Percentiles rank a stretch among this genome's conserved stretches.
These are phyloP conservation scores for Basidioascus undulatus DNA, from an alignment of 768 basidiomycete species.

Conservation along the genomic window DNA sequence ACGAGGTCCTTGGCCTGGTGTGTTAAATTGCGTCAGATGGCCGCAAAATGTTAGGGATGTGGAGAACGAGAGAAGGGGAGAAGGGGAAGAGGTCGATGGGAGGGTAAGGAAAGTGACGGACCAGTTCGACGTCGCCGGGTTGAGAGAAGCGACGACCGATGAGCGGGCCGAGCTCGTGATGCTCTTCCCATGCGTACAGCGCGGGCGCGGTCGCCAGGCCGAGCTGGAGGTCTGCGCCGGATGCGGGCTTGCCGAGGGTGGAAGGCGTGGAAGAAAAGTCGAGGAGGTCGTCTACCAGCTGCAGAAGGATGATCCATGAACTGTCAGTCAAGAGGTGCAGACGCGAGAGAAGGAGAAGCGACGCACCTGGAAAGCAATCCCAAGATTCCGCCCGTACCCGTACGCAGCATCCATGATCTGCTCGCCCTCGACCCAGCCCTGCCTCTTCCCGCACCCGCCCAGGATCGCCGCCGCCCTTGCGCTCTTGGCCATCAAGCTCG, in stretches of 20 bases:
- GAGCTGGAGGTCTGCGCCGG: constrained; percentile 56
- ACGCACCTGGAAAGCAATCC: constrained; percentile 82
- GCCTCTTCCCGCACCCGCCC: constrained; percentile 35
- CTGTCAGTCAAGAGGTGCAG: not conserved
- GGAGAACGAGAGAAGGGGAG: not conserved
- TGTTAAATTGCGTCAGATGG: not conserved
- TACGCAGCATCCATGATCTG: constrained; percentile 74
- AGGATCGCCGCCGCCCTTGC: constrained; percentile 65
- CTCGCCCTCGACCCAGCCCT: constrained; percentile 32
- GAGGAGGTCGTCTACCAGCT: constrained; percentile 88
- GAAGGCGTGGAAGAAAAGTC: constrained; percentile 63
- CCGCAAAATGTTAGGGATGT: not conserved
- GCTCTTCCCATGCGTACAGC: constrained; percentile 65
- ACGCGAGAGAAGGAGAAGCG: not conserved
- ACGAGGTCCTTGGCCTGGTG: constrained; percentile 43
- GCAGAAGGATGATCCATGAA: not conserved
- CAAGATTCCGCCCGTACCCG: constrained; percentile 68
- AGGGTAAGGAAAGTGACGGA: constrained; percentile 14
- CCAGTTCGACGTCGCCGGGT: constrained; percentile 56
- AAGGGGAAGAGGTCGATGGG: not conserved
- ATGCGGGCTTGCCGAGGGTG: constrained; percentile 62
- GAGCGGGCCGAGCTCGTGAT: constrained; percentile 46
- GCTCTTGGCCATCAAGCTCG: constrained; percentile 70
- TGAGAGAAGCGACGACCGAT: constrained; percentile 53
- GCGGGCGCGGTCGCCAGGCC: constrained; percentile 70